Evolutionary conservation across 495 filamentous ascomycete species (phyloP).

Genomic region (Cercophora newfieldiana): DNA sequence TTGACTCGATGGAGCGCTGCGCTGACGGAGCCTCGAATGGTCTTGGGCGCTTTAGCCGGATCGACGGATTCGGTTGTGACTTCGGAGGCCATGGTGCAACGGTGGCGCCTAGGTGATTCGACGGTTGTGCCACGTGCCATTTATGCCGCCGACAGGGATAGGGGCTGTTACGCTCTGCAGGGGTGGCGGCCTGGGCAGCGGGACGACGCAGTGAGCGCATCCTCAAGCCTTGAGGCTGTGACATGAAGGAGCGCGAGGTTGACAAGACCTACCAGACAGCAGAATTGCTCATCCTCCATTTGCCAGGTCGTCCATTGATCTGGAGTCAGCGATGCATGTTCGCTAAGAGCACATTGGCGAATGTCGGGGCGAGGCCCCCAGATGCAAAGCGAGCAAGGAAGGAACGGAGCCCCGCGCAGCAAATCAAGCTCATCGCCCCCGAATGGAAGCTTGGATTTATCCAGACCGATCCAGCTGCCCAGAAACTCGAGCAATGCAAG

Average conservation of each 20-base stretch:
- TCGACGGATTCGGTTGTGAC: background rate
- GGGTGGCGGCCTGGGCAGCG: background rate
- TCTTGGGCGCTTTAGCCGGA: conserved; percentile 12
- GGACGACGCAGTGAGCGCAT: background rate
- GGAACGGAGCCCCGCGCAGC: background rate
- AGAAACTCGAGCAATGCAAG: background rate
- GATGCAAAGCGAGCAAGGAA: background rate
- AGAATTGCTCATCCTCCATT: background rate
- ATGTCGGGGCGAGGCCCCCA: background rate
- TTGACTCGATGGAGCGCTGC: background rate
- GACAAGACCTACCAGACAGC: background rate
- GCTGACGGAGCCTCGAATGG: background rate
- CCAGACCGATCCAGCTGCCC: background rate
- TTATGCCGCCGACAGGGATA: conserved; percentile 17
- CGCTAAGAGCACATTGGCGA: background rate
- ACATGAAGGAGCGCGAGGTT: too few species aligned
- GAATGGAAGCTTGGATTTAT: background rate
- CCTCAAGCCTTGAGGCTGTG: background rate
- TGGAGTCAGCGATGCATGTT: background rate
- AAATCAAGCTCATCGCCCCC: background rate
- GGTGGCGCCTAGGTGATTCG: conserved; percentile 11
- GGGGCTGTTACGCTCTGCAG: conserved; percentile 4
- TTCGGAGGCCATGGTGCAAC: background rate
- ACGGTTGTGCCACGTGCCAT: conserved; percentile 16
- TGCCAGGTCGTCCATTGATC: background rate